Percentiles rank a stretch among this genome's conserved stretches.
These are phyloP conservation scores for Murraya koenigii DNA, from an alignment of 345 rosid species.

Conservation along the genomic window DNA sequence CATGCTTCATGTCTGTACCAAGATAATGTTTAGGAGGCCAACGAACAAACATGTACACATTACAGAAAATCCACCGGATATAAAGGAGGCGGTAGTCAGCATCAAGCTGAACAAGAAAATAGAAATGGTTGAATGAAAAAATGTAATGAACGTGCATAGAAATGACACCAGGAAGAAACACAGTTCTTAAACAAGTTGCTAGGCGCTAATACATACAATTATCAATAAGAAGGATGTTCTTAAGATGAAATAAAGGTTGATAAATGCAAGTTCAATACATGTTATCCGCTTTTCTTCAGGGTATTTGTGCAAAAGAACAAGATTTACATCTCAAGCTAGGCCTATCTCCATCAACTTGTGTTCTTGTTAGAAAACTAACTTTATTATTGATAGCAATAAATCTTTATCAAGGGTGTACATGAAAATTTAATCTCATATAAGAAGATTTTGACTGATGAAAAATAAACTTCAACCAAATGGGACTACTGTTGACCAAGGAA, in stretches of 20 bases:
- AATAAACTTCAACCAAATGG: not conserved
- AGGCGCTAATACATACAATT: not conserved
- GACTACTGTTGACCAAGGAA: not conserved
- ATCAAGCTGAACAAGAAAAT: slow-evolving; percentile 7
- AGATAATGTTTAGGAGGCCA: slow-evolving; percentile 9
- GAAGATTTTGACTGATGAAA: not conserved
- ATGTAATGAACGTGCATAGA: not conserved
- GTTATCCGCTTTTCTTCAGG: not conserved
- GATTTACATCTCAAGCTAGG: not conserved
- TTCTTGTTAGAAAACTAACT: not conserved
- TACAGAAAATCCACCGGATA: not conserved
- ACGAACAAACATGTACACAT: slow-evolving; percentile 9
- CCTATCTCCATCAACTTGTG: not conserved
- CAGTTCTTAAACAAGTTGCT: not conserved
- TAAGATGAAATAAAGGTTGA: not conserved
- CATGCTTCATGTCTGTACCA: slow-evolving; percentile 57
- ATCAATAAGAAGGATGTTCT: not conserved
- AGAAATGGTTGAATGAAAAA: not conserved
- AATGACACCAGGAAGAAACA: not conserved
- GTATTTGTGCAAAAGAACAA: not conserved
- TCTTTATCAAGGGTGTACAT: not conserved
- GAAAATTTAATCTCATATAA: not conserved
- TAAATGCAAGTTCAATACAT: not conserved
- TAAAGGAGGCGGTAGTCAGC: slow-evolving; percentile 13
- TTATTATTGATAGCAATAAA: not conserved